Percentiles rank a stretch among this genome's conserved stretches.
Conservation (phyloP, 2,329 filamentous ascomycete species). For the Aschersonia sp. region DNA sequence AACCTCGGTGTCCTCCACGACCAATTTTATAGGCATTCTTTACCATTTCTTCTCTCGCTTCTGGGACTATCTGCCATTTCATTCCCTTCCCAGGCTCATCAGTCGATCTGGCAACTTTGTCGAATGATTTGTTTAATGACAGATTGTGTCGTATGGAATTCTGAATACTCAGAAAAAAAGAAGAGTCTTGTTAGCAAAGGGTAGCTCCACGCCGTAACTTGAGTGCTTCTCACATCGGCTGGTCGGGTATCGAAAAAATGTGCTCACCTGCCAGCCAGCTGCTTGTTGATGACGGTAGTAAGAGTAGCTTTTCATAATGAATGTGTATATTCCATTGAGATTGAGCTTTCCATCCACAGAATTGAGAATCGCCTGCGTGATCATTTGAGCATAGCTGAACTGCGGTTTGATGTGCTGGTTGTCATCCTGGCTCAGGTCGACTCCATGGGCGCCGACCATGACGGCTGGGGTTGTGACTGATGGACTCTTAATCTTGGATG, state of each 20-base stretch:
- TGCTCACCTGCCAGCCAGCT: slow-evolving; percentile 75
- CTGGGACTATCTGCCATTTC: slow-evolving; percentile 92
- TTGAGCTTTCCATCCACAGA: slow-evolving; percentile 80
- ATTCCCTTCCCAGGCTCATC: slow-evolving; percentile 97
- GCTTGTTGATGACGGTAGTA: slow-evolving; percentile 72
- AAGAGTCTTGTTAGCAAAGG: not conserved
- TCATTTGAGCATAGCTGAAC: slow-evolving; percentile 93
- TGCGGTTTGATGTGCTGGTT: slow-evolving; percentile 89
- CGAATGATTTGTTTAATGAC: slow-evolving; percentile 86
- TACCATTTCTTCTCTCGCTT: slow-evolving; percentile 75
- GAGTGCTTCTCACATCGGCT: not conserved
- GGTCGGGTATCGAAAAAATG: not conserved
- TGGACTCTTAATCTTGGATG: slow-evolving; percentile 15
- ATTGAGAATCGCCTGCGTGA: slow-evolving; percentile 86
- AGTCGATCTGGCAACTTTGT: slow-evolving; percentile 81
- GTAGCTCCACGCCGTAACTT: not conserved
- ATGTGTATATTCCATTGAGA: slow-evolving; percentile 82
- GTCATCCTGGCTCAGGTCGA: slow-evolving; percentile 69
- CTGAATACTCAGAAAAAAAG: slow-evolving; percentile 20
- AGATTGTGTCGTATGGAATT: slow-evolving; percentile 97
- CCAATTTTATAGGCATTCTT: slow-evolving; percentile 52
- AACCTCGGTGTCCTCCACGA: slow-evolving; percentile 49
- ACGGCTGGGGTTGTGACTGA: slow-evolving; percentile 20
- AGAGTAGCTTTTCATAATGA: slow-evolving; percentile 80
- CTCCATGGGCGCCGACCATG: slow-evolving; percentile 30